Evolutionary conservation across 2,329 filamentous ascomycete genomes (phyloP).

Genomic region (Macrophomina phaseolina): DNA sequence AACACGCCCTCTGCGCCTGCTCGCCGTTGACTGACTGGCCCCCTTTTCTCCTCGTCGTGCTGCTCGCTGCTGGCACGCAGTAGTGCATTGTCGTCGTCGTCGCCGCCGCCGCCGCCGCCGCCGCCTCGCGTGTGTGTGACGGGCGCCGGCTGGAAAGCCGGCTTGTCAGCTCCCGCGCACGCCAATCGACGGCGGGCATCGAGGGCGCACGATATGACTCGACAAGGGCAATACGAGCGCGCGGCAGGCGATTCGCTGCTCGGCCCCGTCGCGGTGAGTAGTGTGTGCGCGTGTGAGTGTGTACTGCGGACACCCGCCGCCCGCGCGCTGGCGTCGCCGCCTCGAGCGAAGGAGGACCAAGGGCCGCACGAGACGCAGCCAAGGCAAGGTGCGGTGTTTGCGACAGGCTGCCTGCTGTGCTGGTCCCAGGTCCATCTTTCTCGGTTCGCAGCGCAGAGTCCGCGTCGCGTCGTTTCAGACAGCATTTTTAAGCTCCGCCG

Average conservation of each 20-base stretch:
- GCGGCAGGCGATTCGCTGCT: slow-evolving; percentile 9
- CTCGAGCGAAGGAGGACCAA: slow-evolving; percentile 6
- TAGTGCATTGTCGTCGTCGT: not conserved
- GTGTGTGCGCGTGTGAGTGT: not conserved
- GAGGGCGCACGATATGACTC: slow-evolving; percentile 8
- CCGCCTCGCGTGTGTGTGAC: not conserved
- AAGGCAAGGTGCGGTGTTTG: slow-evolving; percentile 23
- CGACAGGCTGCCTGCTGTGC: slow-evolving; percentile 20
- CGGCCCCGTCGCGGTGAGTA: slow-evolving; percentile 10
- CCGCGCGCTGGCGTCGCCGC: slow-evolving; percentile 9
- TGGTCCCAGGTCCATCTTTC: slow-evolving; percentile 13
- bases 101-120: not conserved
- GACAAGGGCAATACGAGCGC: slow-evolving; percentile 21
- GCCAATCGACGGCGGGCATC: slow-evolving; percentile 5
- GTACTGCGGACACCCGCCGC: slow-evolving; percentile 3
- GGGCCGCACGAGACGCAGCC: slow-evolving; percentile 15
- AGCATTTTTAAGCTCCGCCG: slow-evolving; percentile 15
- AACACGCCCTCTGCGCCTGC: slow-evolving; percentile 8
- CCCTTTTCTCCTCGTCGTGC: not conserved
- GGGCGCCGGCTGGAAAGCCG: slow-evolving; percentile 12
- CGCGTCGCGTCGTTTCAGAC: slow-evolving; percentile 15
- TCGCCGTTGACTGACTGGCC: too few species aligned
- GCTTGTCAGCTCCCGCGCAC: slow-evolving; percentile 3
- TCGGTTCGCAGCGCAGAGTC: slow-evolving; percentile 5
- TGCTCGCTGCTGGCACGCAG: not conserved